Base-by-base conservation (phyloP, 129 eudicot genomes). In the Flaveria robusta region DNA sequence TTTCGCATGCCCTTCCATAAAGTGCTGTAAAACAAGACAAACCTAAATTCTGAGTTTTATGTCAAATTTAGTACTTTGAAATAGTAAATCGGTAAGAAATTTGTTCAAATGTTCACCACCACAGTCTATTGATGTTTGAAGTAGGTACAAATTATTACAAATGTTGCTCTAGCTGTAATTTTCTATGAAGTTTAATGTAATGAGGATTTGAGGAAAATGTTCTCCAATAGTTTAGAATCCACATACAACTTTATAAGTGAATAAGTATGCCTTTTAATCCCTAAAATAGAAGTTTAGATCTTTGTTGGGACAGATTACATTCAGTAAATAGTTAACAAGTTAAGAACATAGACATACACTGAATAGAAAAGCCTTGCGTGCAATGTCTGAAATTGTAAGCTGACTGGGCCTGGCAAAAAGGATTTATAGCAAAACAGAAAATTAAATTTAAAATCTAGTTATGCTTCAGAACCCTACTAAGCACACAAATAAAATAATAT, bases 1-100 rank as follows among this genome's bases (percentile, higher is more conserved):
- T 87, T 91, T 94, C 18, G 98, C 91, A 79, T 94, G 98, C 73
- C 97, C 98, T 88, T 94, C 98, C 98, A 94, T 88, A 66, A 94
- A 94, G 82, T 94, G 98, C 98, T 94, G 93, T 77, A 73, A 83
- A 83, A 45, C 15, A 66, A 69, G 62, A 77, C 14, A 67, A 69
- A 45, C 18, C 56, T n/a, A 54, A 23, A 37, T 64, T 54, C 67
- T 27, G 42, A 34, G 47, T 23, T 51, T 54, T 77, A 12, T 19
- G 10, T 67, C 68, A 54, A 41, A 67, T 12, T 41, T 68, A 9
- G 70, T 46, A 77, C 52, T 56, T 26, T 23, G 1, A 56, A 42
- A 68, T 42, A 60, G 24, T 43, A 18, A 55, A 55, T 55, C 18
- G 47, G 55, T 58, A 73, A 56, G 77, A 29, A 73, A 41, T 41